Base-by-base conservation (phyloP, 2,329 filamentous ascomycete species). In the Talaromyces sp. region DNA sequence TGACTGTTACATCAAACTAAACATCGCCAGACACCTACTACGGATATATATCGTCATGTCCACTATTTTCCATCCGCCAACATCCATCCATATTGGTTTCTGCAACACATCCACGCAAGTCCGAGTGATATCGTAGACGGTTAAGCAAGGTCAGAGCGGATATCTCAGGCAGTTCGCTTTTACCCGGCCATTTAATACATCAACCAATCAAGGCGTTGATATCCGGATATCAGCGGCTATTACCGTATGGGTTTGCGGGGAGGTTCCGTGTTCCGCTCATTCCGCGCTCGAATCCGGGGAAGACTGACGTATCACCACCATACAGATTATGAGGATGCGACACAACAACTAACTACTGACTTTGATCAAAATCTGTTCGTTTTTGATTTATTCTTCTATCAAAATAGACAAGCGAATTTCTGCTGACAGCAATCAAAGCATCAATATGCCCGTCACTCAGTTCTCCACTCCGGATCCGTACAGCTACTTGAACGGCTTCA, bases 401-500 rank as follows among this genome's bases (percentile, higher is more conserved):
- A n/a, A n/a, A n/a, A n/a, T n/a, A n/a, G n/a, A n/a, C n/a, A n/a
- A n/a, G n/a, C n/a, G n/a, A n/a, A n/a, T n/a, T n/a, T 17, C 11
- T 9, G 11, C 5, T 1, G 21, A 54, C 13, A 17, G 6, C n/a
- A n/a, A 41, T 3, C 10, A 28, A 8, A 35, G 33, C 33, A 37
- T 35, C 64, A 70, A 57, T 41, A 89, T 89, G 86, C 85, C 86
- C 63, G 79, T 81, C 67, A 87, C 85, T 33, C 73, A 81, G 15
- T 88, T 89, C 76, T 78, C 72, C 50, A 79, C 81, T 60, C 78
- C 81, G 39, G 86, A 89, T 70, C 86, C 83, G 63, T 94, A 94
- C 78, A 79, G 78, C 59, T 94, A 94, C 73, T 86, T 86, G 68
- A 89, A 85, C 77, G 89, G 89, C 71, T 92, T 94, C 77, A 82